A percentile compares a stretch with the other conserved stretches of the same genome.
phyloP scores from a whole-genome alignment of 352 stramenopile species.

The Phytophthora ramorum region DNA sequence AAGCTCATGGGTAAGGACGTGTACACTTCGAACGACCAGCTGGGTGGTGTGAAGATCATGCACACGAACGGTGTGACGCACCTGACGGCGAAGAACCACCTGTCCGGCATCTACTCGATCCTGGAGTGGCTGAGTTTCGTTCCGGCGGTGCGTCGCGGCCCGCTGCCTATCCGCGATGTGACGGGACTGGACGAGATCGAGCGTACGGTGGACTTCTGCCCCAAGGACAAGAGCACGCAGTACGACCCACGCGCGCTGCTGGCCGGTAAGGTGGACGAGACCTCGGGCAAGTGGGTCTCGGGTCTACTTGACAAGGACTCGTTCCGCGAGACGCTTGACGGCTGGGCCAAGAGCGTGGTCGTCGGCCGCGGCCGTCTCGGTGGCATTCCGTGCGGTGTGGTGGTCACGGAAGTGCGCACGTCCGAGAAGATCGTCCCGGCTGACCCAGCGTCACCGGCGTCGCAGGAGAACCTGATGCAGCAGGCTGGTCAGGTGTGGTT shows the following conservation, averaged over 20 bases:
- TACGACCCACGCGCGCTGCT: constrained; percentile 97
- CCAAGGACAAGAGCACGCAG: constrained; percentile 92
- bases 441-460: constrained; percentile 97
- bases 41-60: constrained; percentile 99
- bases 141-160: constrained; percentile 87
- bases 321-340: constrained; percentile 98
- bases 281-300: constrained; percentile 82
- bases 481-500: constrained; percentile 99
- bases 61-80: constrained; percentile 99
- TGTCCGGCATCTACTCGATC: constrained; percentile 95
- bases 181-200: constrained; percentile 86
- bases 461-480: constrained; percentile 96
- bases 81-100: constrained; percentile 96
- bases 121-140: constrained; percentile 99
- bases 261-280: constrained; percentile 79
- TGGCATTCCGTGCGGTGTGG: constrained; percentile 98
- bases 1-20: constrained; percentile 99
- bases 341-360: constrained; percentile 99
- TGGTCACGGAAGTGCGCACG: constrained; percentile 98
- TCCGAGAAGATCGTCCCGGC: constrained; percentile 97
- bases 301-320: constrained; percentile 99
- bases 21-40: constrained; percentile 99
- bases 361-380: constrained; percentile 97
- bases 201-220: constrained; percentile 91
- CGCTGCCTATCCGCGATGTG: constrained; percentile 88